These are phyloP conservation scores for Mortierella sp. DNA, from an alignment of 371 early-diverging fungal genomes.

Conservation along the genomic window DNA sequence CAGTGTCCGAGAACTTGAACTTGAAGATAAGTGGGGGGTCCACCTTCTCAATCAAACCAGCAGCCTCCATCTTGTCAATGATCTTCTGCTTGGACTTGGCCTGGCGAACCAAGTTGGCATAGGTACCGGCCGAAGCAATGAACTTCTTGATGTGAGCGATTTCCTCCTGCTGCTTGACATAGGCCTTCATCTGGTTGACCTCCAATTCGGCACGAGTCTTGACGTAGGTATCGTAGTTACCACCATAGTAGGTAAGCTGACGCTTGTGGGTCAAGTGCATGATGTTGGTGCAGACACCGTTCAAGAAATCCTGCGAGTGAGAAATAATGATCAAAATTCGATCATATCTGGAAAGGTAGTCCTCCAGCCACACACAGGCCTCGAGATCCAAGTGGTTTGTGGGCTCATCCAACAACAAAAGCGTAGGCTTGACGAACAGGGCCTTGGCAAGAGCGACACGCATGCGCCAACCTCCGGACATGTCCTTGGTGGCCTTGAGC, in stretches of 20 bases:
- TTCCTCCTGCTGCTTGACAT: constrained; percentile 97
- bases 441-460: constrained; percentile 97
- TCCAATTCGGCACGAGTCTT: constrained; percentile 94
- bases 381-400: constrained; percentile 98
- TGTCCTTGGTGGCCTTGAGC: constrained; percentile 89
- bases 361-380: constrained; percentile 98
- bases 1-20: constrained; percentile 89
- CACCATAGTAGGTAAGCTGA: constrained; percentile 94
- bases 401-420: constrained; percentile 98
- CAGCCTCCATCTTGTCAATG: constrained; percentile 99
- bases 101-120: constrained; percentile 98
- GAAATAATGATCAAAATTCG: constrained; percentile 96
- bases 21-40: constrained; percentile 74
- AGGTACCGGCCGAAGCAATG: constrained; percentile 98
- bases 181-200: constrained; percentile 97
- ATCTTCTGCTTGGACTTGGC: constrained; percentile 99
- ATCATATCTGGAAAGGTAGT: constrained; percentile 94
- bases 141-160: constrained; percentile 99
- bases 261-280: constrained; percentile 90
- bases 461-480: constrained; percentile 99
- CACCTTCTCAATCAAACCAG: constrained; percentile 95
- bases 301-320: constrained; percentile 99
- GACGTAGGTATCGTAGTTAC: constrained; percentile 98
- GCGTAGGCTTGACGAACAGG: constrained; percentile 94
- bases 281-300: constrained; percentile 97